A percentile compares a stretch with the other conserved stretches of the same genome.
These are phyloP conservation scores for Lipomyces kockii DNA, from an alignment of 805 yeast genomes.

Conservation along the genomic window DNA sequence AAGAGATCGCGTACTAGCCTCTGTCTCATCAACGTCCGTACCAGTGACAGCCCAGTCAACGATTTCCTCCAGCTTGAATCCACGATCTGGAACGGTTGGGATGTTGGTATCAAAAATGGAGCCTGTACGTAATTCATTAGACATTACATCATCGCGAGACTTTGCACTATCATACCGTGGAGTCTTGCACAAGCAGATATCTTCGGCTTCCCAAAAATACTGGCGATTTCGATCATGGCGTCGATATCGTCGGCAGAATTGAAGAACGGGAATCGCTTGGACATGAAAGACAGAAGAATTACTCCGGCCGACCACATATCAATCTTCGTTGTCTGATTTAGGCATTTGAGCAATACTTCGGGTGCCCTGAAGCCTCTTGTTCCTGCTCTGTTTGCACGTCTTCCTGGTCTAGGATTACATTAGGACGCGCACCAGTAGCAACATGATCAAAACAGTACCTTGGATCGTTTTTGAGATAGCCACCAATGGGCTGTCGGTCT, in stretches of 20 bases:
- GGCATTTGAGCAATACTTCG: conserved; percentile 85
- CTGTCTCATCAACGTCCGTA: conserved; percentile 17
- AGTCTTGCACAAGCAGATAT: conserved; percentile 77
- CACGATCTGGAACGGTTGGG: conserved; percentile 54
- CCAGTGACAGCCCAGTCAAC: conserved; percentile 47
- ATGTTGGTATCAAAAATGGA: conserved; percentile 75
- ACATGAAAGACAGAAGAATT: conserved; percentile 73
- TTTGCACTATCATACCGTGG: conserved; percentile 60
- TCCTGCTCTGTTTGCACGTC: conserved; percentile 96
- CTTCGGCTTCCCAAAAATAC: conserved; percentile 74
- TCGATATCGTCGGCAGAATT: conserved; percentile 93
- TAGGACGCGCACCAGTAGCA: neutral
- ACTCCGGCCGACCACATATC: conserved; percentile 96
- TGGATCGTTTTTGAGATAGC: conserved; percentile 85
- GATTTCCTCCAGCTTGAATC: conserved; percentile 50
- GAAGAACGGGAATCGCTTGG: conserved; percentile 88
- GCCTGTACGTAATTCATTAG: conserved; percentile 12
- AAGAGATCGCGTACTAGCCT: conserved; percentile 5
- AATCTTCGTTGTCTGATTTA: conserved; percentile 76
- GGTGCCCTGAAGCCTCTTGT: conserved; percentile 96
- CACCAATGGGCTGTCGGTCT: conserved; percentile 51
- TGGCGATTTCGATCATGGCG: conserved; percentile 81
- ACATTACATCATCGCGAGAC: neutral
- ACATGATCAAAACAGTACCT: conserved; percentile 46
- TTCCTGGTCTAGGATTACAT: conserved; percentile 54